These are phyloP conservation scores for Neofusicoccum kwambonambiense DNA, from an alignment of 2,329 filamentous ascomycete genomes.

Conservation along the genomic window DNA sequence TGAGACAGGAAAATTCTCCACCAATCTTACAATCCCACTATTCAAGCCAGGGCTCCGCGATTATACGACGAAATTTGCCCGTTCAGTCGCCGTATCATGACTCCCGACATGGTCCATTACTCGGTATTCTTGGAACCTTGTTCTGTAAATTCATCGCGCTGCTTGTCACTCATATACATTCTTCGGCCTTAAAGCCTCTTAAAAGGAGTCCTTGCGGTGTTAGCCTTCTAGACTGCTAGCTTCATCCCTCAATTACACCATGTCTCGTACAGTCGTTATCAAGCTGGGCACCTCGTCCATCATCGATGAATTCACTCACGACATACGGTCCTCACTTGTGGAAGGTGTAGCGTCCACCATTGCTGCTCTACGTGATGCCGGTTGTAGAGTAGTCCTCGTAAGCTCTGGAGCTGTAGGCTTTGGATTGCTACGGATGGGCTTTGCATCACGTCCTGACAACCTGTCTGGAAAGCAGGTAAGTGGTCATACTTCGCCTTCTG, in stretches of 20 bases:
- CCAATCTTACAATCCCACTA: too few species aligned
- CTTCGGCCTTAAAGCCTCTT: background rate
- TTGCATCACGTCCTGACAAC: background rate
- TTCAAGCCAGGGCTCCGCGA: background rate
- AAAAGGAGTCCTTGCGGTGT: background rate
- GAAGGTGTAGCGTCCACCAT: background rate
- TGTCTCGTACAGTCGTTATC: background rate
- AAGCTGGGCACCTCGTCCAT: constrained; percentile 1
- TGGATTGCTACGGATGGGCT: background rate
- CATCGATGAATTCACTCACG: background rate
- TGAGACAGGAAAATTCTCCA: background rate
- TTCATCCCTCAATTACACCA: background rate
- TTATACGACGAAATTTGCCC: background rate
- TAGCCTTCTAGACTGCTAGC: background rate
- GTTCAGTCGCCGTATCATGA: background rate
- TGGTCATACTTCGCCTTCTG: background rate
- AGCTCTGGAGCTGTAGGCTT: constrained; percentile 1
- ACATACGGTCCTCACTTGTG: background rate
- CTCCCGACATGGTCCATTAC: background rate
- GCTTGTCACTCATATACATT: background rate
- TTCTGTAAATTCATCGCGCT: background rate
- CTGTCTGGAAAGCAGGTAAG: background rate
- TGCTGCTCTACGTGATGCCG: background rate
- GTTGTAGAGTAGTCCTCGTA: background rate
- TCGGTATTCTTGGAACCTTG: background rate